These are phyloP conservation scores for Cantharellus anzutake DNA, from an alignment of 768 basidiomycete species.

Conservation along the genomic window DNA sequence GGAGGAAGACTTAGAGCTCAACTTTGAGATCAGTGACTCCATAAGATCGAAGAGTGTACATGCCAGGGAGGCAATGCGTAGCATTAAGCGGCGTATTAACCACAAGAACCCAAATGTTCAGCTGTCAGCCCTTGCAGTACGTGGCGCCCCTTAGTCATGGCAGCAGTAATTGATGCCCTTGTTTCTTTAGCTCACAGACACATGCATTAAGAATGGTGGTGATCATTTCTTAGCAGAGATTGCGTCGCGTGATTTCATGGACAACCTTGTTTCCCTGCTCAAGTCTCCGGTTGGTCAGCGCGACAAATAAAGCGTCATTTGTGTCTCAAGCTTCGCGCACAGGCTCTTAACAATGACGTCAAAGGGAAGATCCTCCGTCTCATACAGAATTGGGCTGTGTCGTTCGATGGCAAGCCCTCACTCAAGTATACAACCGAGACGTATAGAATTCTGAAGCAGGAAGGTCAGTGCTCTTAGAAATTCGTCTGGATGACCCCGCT, in stretches of 20 bases:
- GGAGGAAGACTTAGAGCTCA: conserved; percentile 77
- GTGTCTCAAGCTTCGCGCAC: background rate
- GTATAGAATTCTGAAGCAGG: conserved; percentile 53
- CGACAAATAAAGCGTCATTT: background rate
- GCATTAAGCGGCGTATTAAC: conserved; percentile 68
- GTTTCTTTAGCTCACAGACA: conserved; percentile 52
- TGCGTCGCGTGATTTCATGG: conserved; percentile 80
- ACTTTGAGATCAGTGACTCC: conserved; percentile 92
- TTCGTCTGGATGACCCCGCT: background rate
- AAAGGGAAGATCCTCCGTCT: conserved; percentile 56
- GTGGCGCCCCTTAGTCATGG: conserved; percentile 16
- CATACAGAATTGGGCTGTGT: conserved; percentile 87
- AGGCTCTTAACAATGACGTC: conserved; percentile 57
- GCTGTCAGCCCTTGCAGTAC: conserved; percentile 63
- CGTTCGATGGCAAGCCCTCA: conserved; percentile 64
- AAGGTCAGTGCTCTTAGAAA: conserved; percentile 32
- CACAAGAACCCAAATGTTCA: conserved; percentile 96
- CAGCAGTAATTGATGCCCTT: background rate
- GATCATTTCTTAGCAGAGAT: conserved; percentile 75
- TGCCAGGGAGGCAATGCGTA: conserved; percentile 74
- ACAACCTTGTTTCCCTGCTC: conserved; percentile 78
- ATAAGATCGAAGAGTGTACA: conserved; percentile 79
- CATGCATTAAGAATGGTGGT: conserved; percentile 93
- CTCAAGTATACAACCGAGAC: conserved; percentile 61
- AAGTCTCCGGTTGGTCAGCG: conserved; percentile 35